These are phyloP conservation scores for Colletotrichum orbiculare DNA, from an alignment of 2,329 filamentous ascomycete species.

Conservation along the genomic window DNA sequence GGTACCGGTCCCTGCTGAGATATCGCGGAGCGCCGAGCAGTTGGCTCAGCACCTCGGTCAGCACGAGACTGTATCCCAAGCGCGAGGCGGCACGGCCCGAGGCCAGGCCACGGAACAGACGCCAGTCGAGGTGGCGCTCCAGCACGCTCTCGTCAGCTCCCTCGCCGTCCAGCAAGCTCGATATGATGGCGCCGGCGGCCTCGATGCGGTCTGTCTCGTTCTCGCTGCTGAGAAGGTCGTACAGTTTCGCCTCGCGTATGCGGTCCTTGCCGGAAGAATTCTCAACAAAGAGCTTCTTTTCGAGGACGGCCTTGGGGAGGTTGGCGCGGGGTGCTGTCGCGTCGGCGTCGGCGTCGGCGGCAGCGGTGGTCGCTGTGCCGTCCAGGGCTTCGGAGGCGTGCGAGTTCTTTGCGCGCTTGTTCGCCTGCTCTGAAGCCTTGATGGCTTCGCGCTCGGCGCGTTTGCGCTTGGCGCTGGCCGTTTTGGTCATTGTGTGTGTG, in stretches of 20 bases:
- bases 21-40: constrained; percentile 66
- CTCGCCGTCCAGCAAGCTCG: constrained; percentile 62
- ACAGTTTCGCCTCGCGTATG: constrained; percentile 68
- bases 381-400: constrained; percentile 38
- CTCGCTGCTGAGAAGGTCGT: constrained; percentile 71
- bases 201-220: constrained; percentile 65
- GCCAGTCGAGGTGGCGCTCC: constrained; percentile 69
- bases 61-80: constrained; percentile 87
- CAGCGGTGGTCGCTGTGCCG: constrained; percentile 6
- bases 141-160: constrained; percentile 64
- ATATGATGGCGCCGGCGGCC: constrained; percentile 69
- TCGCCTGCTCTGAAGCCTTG: constrained; percentile 31
- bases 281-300: constrained; percentile 61
- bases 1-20: constrained; percentile 59
- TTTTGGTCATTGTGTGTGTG: constrained; percentile 33
- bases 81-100: constrained; percentile 90
- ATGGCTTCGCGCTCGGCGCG: constrained; percentile 38
- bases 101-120: constrained; percentile 87
- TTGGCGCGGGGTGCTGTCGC: constrained; percentile 20
- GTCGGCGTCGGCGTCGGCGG: constrained; percentile 6
- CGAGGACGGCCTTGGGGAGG: constrained; percentile 43
- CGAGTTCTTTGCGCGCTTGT: constrained; percentile 44
- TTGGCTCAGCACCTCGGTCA: constrained; percentile 83
- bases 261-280: constrained; percentile 63
- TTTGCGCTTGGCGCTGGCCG: constrained; percentile 38